phyloP scores from a whole-genome alignment of 768 basidiomycete genomes.

The Amanita rimosa region DNA sequence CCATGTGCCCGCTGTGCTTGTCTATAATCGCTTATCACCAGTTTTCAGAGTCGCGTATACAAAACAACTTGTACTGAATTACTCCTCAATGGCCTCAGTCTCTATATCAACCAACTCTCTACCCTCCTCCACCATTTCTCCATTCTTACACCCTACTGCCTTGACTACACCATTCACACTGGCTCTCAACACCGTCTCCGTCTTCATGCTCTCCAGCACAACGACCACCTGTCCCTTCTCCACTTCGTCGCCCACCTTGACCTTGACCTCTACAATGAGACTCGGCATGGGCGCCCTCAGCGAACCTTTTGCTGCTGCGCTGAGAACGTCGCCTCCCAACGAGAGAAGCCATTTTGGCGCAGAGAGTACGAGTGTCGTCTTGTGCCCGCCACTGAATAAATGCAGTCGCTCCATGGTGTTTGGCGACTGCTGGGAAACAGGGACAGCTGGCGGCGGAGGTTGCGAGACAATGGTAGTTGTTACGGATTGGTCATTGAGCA shows the following conservation, averaged over 20 bases:
- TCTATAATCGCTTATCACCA: no score
- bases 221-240: slow-evolving; percentile 74
- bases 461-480: slow-evolving; percentile 72
- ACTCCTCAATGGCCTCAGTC: slow-evolving; percentile 17
- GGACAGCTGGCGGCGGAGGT: slow-evolving; percentile 37
- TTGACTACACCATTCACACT: slow-evolving; percentile 58
- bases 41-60: no score
- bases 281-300: slow-evolving; percentile 89
- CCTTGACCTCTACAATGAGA: slow-evolving; percentile 80
- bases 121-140: slow-evolving; percentile 90
- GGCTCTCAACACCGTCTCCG: slow-evolving; percentile 79
- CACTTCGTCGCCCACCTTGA: slow-evolving; percentile 65
- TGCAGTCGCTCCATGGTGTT: slow-evolving; percentile 67
- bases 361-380: slow-evolving; percentile 56
- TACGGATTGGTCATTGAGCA: slow-evolving; percentile 35
- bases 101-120: slow-evolving; percentile 65
- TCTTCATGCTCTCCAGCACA: slow-evolving; percentile 96
- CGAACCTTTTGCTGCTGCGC: slow-evolving; percentile 28
- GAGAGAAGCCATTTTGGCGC: slow-evolving; percentile 62
- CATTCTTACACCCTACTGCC: slow-evolving; percentile 65
- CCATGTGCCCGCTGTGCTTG: background rate
- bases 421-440: slow-evolving; percentile 37
- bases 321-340: slow-evolving; percentile 47
- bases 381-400: slow-evolving; percentile 52
- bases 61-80: no score